phyloP scores from a whole-genome alignment of 768 basidiomycete species.

The Chalciporus chontae region DNA sequence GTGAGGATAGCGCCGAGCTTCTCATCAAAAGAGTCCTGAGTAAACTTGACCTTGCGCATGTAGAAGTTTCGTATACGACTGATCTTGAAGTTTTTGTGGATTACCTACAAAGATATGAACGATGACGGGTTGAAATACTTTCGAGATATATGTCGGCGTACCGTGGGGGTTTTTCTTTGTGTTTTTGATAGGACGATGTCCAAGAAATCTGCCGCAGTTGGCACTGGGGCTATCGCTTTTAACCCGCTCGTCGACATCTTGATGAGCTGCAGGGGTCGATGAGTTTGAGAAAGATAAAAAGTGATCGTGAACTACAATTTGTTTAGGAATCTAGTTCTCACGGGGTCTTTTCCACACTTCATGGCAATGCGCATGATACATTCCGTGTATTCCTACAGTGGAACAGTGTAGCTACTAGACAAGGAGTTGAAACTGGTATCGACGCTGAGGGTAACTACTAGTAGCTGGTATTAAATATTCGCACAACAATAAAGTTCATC shows the following conservation, averaged over 20 bases:
- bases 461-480: conserved; percentile 19
- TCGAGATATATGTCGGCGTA: conserved; percentile 26
- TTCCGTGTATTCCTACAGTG: conserved; percentile 18
- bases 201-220: conserved; percentile 90
- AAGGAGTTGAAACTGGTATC: conserved; percentile 22
- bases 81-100: conserved; percentile 99
- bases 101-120: conserved; percentile 53
- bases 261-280: conserved; percentile 3
- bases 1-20: conserved; percentile 89
- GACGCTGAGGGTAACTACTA: conserved; percentile 24
- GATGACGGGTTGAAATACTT: conserved; percentile 1
- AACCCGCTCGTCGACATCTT: conserved; percentile 82
- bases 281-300: conserved; percentile 10
- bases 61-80: conserved; percentile 97
- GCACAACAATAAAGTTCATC: conserved; percentile 12
- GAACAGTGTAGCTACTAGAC: conserved; percentile 19
- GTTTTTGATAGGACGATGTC: conserved; percentile 93
- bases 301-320: conserved; percentile 6
- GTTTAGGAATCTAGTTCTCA: conserved; percentile 11
- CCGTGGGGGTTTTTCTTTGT: conserved; percentile 96
- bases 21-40: conserved; percentile 95
- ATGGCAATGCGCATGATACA: too few relatives aligned
- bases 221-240: conserved; percentile 98
- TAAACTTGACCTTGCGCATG: conserved; percentile 99
- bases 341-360: background rate